Base-by-base conservation (phyloP, 495 filamentous ascomycete species). In the Xanthoparmelia taractica region DNA sequence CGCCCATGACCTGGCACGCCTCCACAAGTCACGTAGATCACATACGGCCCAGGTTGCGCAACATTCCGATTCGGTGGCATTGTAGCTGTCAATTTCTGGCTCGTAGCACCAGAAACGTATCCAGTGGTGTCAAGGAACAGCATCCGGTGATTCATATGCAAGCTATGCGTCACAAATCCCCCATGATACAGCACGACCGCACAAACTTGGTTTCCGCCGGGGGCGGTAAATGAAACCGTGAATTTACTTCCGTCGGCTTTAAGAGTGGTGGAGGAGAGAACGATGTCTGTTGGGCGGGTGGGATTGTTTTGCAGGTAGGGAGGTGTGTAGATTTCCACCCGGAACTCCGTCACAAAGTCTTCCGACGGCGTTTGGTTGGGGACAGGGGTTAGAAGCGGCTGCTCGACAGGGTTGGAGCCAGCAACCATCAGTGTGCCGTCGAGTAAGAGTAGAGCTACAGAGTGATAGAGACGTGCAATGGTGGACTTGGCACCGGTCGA, bases 71-170 rank as follows among this genome's bases (percentile, higher is more conserved):
- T 84, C 23, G 83, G 81, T 23, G 84, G 83, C 72, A 76, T 78
- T 33, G 69, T 80, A 29, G 83, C 82, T 3, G 66, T 78, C 54
- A 87, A 33, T 0, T 65, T 74, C 69, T 86, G 82, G 57, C 65
- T 50, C 6, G 72, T 72, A 29, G 66, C 66, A 13, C 77, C 79
- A 5, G 75, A 58, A 25, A 40, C 57, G 68, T 75, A 85, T n/a
- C 78, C 79, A n/a, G 68, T 72, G 29, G 69, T 73, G 59, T 85
- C 82, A n/a, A 86, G 72, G 63, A 78, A 75, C 33, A 80, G 59
- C 77, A 85, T 82, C 5, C 84, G 81, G 56, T 85, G 83, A 41
- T 81, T 82, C 84, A 86, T 86, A 67, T 86, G 84, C 38, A 86
- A 67, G 33, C 74, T 78, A 67, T 86, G 84, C 38, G 84, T 86